Evolutionary conservation across 2,329 filamentous ascomycete species (phyloP).

Genomic region (Rhynchosporium secalis): DNA sequence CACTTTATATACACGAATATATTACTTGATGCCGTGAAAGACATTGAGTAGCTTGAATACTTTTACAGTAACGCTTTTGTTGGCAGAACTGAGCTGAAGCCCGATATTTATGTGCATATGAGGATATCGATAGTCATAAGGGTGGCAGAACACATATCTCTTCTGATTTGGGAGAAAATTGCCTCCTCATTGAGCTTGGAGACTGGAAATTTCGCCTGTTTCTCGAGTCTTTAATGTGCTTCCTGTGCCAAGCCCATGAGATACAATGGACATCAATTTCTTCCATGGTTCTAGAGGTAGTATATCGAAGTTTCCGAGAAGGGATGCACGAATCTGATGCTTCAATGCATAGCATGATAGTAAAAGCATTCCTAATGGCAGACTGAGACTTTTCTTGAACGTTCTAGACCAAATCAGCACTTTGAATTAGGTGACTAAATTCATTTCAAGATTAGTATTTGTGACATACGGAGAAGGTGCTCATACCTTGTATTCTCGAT

Average conservation of each 20-base stretch:
- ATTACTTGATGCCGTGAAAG: slow-evolving; percentile 14
- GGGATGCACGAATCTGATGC: no score
- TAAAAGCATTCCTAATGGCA: not conserved
- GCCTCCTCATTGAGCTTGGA: slow-evolving; percentile 9
- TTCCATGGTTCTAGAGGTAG: no score
- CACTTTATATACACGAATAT: no score
- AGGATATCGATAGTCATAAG: slow-evolving; percentile 11
- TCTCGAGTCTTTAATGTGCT: no score
- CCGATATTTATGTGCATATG: slow-evolving; percentile 17
- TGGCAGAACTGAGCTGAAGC: not conserved
- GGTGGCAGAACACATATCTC: not conserved
- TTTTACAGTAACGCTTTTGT: slow-evolving; percentile 12
- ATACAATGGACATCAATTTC: no score
- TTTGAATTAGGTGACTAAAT: no score
- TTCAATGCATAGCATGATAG: no score
- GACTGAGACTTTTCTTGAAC: not conserved
- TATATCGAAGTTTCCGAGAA: no score
- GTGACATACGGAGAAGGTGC: slow-evolving; percentile 9
- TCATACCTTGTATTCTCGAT: slow-evolving; percentile 2
- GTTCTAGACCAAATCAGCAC: not conserved
- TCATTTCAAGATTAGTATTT: not conserved
- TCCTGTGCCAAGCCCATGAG: no score
- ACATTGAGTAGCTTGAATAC: slow-evolving; percentile 7
- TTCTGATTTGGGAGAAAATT: not conserved
- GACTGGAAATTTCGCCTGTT: slow-evolving; percentile 8